Evolutionary conservation across 2,329 filamentous ascomycete species (phyloP).

Genomic region (Paraconiothyrium sp.): DNA sequence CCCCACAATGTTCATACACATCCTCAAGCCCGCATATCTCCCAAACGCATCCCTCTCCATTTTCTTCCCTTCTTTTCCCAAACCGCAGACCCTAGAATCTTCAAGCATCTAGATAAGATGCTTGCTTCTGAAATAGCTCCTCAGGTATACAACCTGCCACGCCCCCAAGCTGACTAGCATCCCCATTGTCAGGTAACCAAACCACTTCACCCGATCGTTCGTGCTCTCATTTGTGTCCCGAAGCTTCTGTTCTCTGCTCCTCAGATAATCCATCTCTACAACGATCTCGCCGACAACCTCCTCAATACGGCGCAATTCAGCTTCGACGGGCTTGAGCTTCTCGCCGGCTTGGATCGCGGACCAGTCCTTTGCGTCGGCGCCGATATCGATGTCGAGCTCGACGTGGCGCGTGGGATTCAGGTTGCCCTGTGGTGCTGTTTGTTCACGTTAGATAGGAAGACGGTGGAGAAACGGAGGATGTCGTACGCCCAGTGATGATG

Average conservation of each 20-base stretch:
- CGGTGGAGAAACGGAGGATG: conserved; percentile 3
- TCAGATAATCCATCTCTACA: conserved; percentile 94
- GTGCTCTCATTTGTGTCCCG: conserved; percentile 99
- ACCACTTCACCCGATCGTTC: conserved; percentile 98
- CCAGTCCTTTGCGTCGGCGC: conserved; percentile 98
- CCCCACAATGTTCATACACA: conserved; percentile 31
- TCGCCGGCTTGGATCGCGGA: conserved; percentile 93
- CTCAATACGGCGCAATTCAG: conserved; percentile 90
- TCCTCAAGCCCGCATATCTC: not conserved
- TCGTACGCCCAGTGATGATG: conserved; percentile 67
- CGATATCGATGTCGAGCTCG: conserved; percentile 95
- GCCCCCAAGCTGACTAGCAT: conserved; percentile 87
- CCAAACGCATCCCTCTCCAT: not conserved
- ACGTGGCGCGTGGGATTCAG: conserved; percentile 72
- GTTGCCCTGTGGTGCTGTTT: conserved; percentile 44
- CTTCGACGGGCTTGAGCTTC: conserved; percentile 97
- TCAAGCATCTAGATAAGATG: conserved; percentile 57
- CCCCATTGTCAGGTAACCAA: conserved; percentile 91
- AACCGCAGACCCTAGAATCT: not conserved
- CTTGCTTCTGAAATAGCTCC: conserved; percentile 83
- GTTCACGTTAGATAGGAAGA: conserved; percentile 1
- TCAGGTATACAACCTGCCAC: conserved; percentile 98
- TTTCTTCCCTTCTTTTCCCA: conserved; percentile 1
- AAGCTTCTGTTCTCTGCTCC: conserved; percentile 89
- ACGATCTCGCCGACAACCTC: conserved; percentile 91